Evolutionary conservation across 768 basidiomycete species (phyloP), one percentile per base, ranked within the genome.

Genomic region (Trametes gibbosa): DNA sequence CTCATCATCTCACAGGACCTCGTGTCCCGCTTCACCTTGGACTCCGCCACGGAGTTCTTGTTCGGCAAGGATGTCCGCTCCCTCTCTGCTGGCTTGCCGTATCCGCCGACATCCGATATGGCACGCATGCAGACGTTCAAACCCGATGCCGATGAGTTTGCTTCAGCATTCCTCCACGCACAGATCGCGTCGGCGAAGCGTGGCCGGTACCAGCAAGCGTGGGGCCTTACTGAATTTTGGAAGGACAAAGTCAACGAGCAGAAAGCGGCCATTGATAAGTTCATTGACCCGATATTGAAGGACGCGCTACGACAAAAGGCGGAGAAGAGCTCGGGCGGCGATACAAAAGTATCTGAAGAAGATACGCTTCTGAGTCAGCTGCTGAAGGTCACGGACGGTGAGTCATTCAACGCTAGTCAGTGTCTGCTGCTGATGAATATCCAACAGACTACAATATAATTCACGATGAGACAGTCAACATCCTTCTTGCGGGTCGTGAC

Each of bases 191-290:
- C 72, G 0, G 70, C 72, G 9, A 50, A 23, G 48, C 77, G 78
- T 14, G 39, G 64, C 40, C 69, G 73, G 3, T 74, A 74, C 34
- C 80, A 79, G 5, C 68, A 66, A 27, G 65, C 67, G 14, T 83
- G 81, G 82, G 80, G 74, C 1, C 62, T 80, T n/a, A 59, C 53
- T 23, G 78, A 81, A 67, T 73, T 79, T 46, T 77, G 77, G 77
- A 60, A 65, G n/a, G 76, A 81, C 63, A 65, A 67, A 16, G 71
- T 78, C 7, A 66, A 72, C 62, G 61, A 72, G 16, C 70, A 73
- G 6, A 74, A 76, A 70, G 69, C 72, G 48, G 70, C 77, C 17
- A 79, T 84, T 42, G 67, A 75, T 43, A 69, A 70, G n/a, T 79
- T 80, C 62, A 73, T 84, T 27, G 76, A 81, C 10, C 82, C 81